Conservation (phyloP, 73 alveolate genomes). For the Diophrys sp. region DNA sequence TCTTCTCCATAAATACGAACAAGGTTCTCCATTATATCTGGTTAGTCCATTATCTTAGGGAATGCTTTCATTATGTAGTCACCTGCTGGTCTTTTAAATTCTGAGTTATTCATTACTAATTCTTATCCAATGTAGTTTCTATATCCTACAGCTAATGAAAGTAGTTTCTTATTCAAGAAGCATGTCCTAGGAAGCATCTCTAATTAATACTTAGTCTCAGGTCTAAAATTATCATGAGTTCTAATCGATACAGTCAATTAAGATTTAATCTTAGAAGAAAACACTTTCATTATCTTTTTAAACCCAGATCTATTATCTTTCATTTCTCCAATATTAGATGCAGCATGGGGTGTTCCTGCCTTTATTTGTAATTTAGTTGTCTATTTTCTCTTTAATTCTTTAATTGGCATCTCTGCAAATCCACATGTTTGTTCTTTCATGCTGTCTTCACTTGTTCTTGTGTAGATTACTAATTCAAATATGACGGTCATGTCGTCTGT, state of each 20-base stretch:
- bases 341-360: constrained; percentile 57
- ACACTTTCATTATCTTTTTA: constrained; percentile 15
- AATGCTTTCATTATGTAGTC: constrained; percentile 32
- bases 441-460: constrained; percentile 15
- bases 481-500: constrained; percentile 25
- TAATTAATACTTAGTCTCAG: constrained; percentile 34
- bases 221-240: constrained; percentile 22
- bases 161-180: constrained; percentile 38
- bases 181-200: constrained; percentile 47
- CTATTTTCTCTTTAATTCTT: constrained; percentile 15
- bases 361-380: constrained; percentile 28
- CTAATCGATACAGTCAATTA: constrained; percentile 28
- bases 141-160: constrained; percentile 45
- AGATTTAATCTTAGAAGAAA: constrained; percentile 14
- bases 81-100: constrained; percentile 39
- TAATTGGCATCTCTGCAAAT: constrained; percentile 22
- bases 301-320: constrained; percentile 30
- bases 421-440: constrained; percentile 55
- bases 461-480: constrained; percentile 47
- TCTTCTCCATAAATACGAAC: constrained; percentile 34
- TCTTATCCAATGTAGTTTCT: constrained; percentile 54
- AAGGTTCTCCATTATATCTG: constrained; percentile 39
- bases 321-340: constrained; percentile 16
- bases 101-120: neutral
- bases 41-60: constrained; percentile 44